These are phyloP conservation scores for Symmetrospora coprosmae DNA, from an alignment of 768 basidiomycete genomes.

Conservation along the genomic window DNA sequence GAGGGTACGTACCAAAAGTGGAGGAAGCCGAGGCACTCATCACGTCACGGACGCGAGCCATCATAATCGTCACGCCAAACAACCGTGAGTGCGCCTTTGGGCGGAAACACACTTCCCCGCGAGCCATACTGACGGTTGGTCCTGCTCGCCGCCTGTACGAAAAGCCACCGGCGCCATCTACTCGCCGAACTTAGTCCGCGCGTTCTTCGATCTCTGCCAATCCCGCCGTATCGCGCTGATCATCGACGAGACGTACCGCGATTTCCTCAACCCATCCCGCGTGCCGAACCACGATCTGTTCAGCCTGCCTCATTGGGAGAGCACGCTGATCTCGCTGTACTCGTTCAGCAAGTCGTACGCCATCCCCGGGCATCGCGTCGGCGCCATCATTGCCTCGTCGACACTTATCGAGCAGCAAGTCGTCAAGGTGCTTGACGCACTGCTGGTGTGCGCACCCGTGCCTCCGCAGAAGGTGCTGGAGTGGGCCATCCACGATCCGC, in stretches of 20 bases:
- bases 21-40: constrained; percentile 45
- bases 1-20: constrained; percentile 51
- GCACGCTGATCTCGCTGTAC: constrained; percentile 28
- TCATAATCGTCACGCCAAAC: constrained; percentile 62
- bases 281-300: constrained; percentile 51
- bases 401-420: constrained; percentile 43
- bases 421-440: constrained; percentile 55
- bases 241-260: constrained; percentile 79
- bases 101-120: background rate
- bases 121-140: background rate
- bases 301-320: constrained; percentile 13
- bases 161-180: constrained; percentile 54
- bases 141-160: background rate
- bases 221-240: constrained; percentile 51
- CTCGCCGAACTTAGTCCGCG: constrained; percentile 44
- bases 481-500: constrained; percentile 42
- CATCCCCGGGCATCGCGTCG: constrained; percentile 69
- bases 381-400: constrained; percentile 53
- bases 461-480: constrained; percentile 55
- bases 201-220: constrained; percentile 51
- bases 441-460: constrained; percentile 61
- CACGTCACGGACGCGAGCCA: constrained; percentile 50
- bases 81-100: too few relatives aligned
- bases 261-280: constrained; percentile 48
- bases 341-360: constrained; percentile 52